These are phyloP conservation scores for Schizonepeta tenuifolia DNA, from an alignment of 257 asterid genomes.

Conservation along the genomic window DNA sequence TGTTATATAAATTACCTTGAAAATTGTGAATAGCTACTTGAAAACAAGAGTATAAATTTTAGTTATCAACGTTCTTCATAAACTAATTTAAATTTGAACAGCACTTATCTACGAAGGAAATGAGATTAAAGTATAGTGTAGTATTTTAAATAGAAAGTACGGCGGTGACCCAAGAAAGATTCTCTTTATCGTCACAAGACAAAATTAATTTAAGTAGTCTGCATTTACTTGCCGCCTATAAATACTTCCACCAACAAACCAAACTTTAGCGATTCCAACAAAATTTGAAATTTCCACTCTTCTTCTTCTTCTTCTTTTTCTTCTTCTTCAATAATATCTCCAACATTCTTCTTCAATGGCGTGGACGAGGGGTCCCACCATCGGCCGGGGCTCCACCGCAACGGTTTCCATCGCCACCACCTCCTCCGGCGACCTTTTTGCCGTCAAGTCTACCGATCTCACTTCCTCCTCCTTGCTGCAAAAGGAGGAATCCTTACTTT, in stretches of 20 bases:
- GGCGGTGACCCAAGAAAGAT: conserved; percentile 47
- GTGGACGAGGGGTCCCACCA: conserved; percentile 78
- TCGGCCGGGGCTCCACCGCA: conserved; percentile 88
- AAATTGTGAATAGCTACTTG: no score
- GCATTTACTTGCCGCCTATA: conserved; percentile 13
- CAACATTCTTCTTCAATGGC: conserved; percentile 39
- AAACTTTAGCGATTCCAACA: neutral
- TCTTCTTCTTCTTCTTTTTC: no score
- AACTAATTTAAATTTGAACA: no score
- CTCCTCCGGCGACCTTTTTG: conserved; percentile 55
- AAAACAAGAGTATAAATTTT: no score
- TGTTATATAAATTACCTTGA: no score
- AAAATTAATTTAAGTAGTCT: neutral
- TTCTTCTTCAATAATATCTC: no score
- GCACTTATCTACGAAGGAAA: no score
- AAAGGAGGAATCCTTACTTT: conserved; percentile 54
- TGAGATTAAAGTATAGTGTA: no score
- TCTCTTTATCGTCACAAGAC: conserved; percentile 32
- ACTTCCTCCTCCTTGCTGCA: conserved; percentile 49
- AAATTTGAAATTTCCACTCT: neutral
- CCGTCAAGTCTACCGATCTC: conserved; percentile 67
- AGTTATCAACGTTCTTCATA: no score
- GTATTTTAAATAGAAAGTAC: no score
- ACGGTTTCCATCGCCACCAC: conserved; percentile 64
- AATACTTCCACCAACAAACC: conserved; percentile 22